phyloP scores from a whole-genome alignment of 2,329 filamentous ascomycete species.

The Cadophora luteo-olivacea region DNA sequence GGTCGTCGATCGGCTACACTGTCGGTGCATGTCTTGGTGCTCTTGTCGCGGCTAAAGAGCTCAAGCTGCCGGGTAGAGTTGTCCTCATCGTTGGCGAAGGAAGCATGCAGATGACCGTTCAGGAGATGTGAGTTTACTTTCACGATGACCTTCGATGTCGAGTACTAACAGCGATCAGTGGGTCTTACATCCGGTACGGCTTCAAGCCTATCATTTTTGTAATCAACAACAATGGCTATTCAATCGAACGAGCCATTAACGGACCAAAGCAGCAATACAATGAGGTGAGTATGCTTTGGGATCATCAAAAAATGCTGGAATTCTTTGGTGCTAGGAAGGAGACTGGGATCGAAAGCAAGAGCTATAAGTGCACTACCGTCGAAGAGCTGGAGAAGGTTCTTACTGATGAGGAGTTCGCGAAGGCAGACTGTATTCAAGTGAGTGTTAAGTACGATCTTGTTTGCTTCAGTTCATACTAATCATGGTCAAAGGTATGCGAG shows the following conservation, averaged over 20 bases:
- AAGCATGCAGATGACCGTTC: constrained; percentile 69
- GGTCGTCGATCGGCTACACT: constrained; percentile 67
- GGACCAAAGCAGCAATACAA: constrained; percentile 61
- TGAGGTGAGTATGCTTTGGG: constrained; percentile 58
- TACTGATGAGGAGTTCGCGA: constrained; percentile 44
- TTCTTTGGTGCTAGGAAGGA: constrained; percentile 55
- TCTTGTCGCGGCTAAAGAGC: constrained; percentile 59
- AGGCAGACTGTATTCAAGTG: constrained; percentile 32
- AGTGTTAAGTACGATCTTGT: too few relatives aligned
- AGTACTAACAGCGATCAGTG: not conserved
- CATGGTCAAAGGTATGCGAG: constrained; percentile 29
- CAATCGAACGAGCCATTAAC: constrained; percentile 64
- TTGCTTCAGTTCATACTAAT: too few relatives aligned
- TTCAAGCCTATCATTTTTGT: constrained; percentile 56
- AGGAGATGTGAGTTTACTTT: constrained; percentile 55
- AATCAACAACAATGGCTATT: constrained; percentile 66
- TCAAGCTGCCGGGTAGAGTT: constrained; percentile 50
- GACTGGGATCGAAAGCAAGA: constrained; percentile 42
- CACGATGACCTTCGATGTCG: not conserved
- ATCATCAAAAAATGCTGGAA: constrained; percentile 54
- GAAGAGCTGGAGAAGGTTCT: constrained; percentile 53
- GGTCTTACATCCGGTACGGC: constrained; percentile 19
- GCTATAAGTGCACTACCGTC: constrained; percentile 50
- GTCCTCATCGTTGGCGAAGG: constrained; percentile 68
- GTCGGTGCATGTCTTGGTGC: constrained; percentile 63